phyloP scores from a whole-genome alignment of 306 rosid species.

The Oemleria cerasiformis region DNA sequence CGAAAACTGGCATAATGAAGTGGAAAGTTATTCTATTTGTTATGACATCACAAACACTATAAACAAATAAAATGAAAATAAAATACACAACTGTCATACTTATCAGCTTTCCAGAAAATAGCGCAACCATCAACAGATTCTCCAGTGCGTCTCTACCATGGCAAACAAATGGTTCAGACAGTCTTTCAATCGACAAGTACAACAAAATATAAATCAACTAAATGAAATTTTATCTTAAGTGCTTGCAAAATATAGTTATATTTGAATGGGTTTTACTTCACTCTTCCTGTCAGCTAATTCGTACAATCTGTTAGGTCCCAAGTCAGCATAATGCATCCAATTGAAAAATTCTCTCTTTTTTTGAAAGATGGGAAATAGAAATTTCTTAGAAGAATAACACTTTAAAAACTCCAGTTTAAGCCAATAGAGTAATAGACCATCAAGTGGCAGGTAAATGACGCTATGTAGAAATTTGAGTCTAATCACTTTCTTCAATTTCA shows the following conservation, averaged over 20 bases:
- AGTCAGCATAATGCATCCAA: too few relatives aligned
- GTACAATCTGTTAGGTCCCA: too few relatives aligned
- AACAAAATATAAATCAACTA: not conserved
- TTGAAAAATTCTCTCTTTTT: too few relatives aligned
- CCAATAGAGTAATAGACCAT: too few relatives aligned
- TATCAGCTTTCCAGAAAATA: constrained; percentile 78
- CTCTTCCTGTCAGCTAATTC: too few relatives aligned
- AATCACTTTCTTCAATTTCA: not conserved
- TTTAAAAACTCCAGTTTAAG: too few relatives aligned
- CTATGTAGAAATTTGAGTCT: too few relatives aligned
- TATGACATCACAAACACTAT: constrained; percentile 11
- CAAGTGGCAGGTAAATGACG: too few relatives aligned
- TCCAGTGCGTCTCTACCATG: constrained; percentile 83
- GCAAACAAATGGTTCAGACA: constrained; percentile 18
- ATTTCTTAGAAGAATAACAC: too few relatives aligned
- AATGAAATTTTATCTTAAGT: not conserved
- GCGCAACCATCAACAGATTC: constrained; percentile 76
- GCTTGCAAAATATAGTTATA: not conserved
- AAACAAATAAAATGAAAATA: not conserved
- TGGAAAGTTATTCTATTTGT: constrained; percentile 18
- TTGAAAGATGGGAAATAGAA: too few relatives aligned
- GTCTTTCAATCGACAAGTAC: not conserved
- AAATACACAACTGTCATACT: constrained; percentile 34
- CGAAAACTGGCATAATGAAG: constrained; percentile 46
- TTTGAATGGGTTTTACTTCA: too few relatives aligned